Conservation (phyloP, 129 eudicot species). For the Centrapalus pauciflorus region DNA sequence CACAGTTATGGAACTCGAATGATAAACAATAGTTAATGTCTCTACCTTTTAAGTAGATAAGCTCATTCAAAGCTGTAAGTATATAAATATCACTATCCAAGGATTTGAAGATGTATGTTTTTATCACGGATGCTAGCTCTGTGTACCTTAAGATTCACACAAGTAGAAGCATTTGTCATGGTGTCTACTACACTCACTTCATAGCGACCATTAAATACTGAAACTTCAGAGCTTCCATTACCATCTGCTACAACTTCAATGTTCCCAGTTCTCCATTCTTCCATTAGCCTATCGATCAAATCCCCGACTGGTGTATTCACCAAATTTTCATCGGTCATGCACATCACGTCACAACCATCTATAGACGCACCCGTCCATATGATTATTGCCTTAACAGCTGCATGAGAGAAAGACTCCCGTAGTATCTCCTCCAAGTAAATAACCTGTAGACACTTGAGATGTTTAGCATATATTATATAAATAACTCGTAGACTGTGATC, state of each 20-base stretch:
- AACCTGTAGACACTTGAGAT: constrained; percentile 25
- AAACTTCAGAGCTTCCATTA: constrained; percentile 38
- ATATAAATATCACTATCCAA: background rate
- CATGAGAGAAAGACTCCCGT: constrained; percentile 58
- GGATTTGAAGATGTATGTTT: constrained; percentile 19
- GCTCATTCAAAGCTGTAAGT: background rate
- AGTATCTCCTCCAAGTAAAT: constrained; percentile 48
- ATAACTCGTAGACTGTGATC: background rate
- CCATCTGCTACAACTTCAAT: constrained; percentile 33
- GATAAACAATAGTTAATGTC: background rate
- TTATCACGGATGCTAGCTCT: constrained; percentile 21
- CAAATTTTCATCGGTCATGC: constrained; percentile 52
- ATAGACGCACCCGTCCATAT: constrained; percentile 62
- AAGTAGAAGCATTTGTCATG: constrained; percentile 18
- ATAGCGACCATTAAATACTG: constrained; percentile 59
- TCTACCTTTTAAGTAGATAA: background rate
- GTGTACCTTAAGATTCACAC: constrained; percentile 22
- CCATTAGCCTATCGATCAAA: constrained; percentile 47
- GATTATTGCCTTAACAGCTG: constrained; percentile 51
- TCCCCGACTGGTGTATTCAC: constrained; percentile 56
- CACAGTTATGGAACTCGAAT: background rate
- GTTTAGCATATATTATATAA: too few species aligned
- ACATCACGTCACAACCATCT: constrained; percentile 42
- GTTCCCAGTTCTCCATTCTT: constrained; percentile 23
- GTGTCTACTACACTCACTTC: constrained; percentile 33